These are phyloP conservation scores for Microstroma glucosiphilum DNA, from an alignment of 1,284 basidiomycete species.

Conservation along the genomic window DNA sequence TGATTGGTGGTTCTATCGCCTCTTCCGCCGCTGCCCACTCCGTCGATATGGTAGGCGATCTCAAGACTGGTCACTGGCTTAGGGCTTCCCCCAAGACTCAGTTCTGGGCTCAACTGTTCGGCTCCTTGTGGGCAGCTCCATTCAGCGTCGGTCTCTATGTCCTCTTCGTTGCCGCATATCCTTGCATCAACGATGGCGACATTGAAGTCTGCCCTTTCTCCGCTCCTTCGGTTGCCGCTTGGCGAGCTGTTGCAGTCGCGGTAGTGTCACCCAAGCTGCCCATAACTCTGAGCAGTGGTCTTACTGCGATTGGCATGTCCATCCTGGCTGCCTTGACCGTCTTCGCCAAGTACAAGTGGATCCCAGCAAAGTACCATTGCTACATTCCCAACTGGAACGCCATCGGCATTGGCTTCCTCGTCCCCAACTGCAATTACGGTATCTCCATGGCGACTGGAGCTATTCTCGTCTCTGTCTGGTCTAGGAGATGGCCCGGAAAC, in stretches of 20 bases:
- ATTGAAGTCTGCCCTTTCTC: slow-evolving; percentile 57
- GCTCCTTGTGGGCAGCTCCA: too few species aligned
- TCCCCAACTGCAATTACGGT: slow-evolving; percentile 46
- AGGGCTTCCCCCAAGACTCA: too few species aligned
- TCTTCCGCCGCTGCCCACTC: slow-evolving; percentile 61
- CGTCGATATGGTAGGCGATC: slow-evolving; percentile 66
- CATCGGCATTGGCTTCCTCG: slow-evolving; percentile 59
- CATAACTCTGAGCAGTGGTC: slow-evolving; percentile 52
- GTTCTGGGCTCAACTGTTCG: too few species aligned
- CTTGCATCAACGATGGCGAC: slow-evolving; percentile 26
- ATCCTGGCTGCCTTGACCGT: slow-evolving; percentile 57
- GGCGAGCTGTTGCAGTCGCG: slow-evolving; percentile 63
- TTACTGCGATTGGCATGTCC: slow-evolving; percentile 61
- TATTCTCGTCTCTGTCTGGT: slow-evolving; percentile 54
- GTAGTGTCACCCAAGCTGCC: slow-evolving; percentile 47
- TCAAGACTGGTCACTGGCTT: slow-evolving; percentile 57
- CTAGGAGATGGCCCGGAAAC: slow-evolving; percentile 52
- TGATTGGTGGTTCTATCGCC: slow-evolving; percentile 60
- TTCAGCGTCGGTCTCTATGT: too few species aligned
- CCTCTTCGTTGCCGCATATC: too few species aligned
- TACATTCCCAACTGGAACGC: slow-evolving; percentile 66
- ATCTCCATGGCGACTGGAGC: slow-evolving; percentile 47
- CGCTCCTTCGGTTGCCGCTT: slow-evolving; percentile 61
- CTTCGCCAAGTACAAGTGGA: slow-evolving; percentile 57
- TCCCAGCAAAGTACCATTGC: slow-evolving; percentile 58